phyloP scores from a whole-genome alignment of 179 eudicot species.

The Carnegiea gigantea region DNA sequence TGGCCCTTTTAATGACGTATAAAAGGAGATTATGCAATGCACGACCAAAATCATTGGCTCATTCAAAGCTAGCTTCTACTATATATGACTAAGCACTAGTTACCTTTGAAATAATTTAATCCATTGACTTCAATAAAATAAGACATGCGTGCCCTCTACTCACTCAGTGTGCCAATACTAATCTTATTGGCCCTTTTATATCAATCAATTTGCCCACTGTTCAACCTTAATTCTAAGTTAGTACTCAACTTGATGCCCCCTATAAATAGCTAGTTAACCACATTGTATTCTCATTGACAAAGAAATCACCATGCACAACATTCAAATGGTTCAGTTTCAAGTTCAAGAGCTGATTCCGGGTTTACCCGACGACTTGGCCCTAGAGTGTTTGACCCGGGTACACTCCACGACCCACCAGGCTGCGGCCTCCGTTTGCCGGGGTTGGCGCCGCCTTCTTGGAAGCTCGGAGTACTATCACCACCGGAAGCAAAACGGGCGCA shows the following conservation, averaged over 20 bases:
- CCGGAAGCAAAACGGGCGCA: constrained; percentile 42
- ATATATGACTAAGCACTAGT: too few relatives aligned
- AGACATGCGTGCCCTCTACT: constrained; percentile 4
- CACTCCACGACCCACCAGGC: constrained; percentile 38
- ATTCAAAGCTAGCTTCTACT: too few relatives aligned
- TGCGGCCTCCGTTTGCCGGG: constrained; percentile 42
- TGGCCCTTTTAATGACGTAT: not conserved
- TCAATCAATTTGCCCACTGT: not conserved
- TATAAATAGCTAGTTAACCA: not conserved
- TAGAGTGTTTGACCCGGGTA: constrained; percentile 56
- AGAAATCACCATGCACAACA: not conserved
- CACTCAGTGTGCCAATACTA: not conserved
- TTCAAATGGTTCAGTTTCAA: not conserved
- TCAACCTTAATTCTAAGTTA: not conserved
- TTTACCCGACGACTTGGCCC: constrained; percentile 61
- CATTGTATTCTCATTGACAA: not conserved
- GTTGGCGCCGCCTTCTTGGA: constrained; percentile 50
- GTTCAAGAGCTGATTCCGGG: constrained; percentile 50
- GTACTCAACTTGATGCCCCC: not conserved
- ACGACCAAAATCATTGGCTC: not conserved
- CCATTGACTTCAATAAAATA: not conserved
- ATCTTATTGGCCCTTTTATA: not conserved
- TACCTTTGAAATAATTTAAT: not conserved
- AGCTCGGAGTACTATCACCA: constrained; percentile 46
- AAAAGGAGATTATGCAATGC: not conserved